Conservation (phyloP, 176 grass and related monocot genomes). For the Triticum dicoccoides region DNA sequence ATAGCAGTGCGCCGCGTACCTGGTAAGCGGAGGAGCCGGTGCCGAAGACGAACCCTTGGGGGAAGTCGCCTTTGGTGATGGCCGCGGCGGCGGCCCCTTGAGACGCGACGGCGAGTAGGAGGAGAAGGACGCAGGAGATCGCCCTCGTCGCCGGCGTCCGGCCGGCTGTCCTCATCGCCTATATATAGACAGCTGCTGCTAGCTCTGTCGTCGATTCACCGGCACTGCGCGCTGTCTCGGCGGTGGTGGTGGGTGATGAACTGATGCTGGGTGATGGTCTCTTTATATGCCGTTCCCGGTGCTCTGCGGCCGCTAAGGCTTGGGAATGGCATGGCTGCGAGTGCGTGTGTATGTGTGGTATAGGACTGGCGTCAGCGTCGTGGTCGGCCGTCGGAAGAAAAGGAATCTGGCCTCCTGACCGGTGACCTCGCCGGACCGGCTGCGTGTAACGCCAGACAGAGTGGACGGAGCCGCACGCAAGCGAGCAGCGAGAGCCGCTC, state of each 20-base stretch:
- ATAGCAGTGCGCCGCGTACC: constrained; percentile 16
- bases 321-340: background rate
- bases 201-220: background rate
- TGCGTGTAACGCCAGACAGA: too few relatives aligned
- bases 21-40: constrained; percentile 78
- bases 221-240: background rate
- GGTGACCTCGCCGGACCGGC: background rate
- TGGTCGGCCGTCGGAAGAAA: background rate
- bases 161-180: background rate
- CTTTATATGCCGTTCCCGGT: too few relatives aligned
- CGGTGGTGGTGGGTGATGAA: background rate
- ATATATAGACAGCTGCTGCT: background rate
- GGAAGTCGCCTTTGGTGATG: constrained; percentile 58
- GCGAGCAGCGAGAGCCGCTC: too few relatives aligned
- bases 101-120: background rate
- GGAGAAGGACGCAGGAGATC: background rate
- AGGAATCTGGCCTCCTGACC: background rate
- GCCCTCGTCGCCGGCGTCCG: background rate
- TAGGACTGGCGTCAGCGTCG: background rate
- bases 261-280: background rate
- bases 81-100: background rate
- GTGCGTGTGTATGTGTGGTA: too few relatives aligned
- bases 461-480: too few relatives aligned
- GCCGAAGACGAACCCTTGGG: constrained; percentile 61
- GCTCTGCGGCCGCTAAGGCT: background rate